Evolutionary conservation across 768 basidiomycete genomes (phyloP).

Genomic region (Tubosaeta sp.): DNA sequence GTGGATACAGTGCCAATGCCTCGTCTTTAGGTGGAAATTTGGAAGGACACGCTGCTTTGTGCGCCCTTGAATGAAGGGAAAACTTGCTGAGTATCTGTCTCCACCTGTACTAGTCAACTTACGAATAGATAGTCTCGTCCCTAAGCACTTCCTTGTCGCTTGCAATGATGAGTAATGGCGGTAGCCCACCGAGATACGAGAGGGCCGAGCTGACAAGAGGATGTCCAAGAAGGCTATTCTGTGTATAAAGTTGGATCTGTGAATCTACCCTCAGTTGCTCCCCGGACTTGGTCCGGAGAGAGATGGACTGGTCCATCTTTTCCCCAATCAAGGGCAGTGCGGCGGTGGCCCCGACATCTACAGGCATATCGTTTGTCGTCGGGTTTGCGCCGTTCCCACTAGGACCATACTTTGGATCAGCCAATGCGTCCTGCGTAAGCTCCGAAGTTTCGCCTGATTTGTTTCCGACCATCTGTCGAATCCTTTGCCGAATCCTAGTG

Average conservation of each 20-base stretch:
- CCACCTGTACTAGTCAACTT: conserved; percentile 23
- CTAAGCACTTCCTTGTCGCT: conserved; percentile 89
- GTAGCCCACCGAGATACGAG: conserved; percentile 85
- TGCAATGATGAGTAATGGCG: conserved; percentile 79
- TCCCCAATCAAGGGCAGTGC: conserved; percentile 38
- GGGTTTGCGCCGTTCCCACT: conserved; percentile 5
- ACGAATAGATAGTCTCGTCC: conserved; percentile 90
- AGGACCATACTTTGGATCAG: conserved; percentile 7
- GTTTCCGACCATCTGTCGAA: conserved; percentile 50
- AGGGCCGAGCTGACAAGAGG: conserved; percentile 81
- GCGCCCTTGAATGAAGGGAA: conserved; percentile 50
- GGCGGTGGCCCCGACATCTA: conserved; percentile 48
- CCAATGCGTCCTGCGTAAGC: conserved; percentile 4
- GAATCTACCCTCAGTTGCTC: conserved; percentile 51
- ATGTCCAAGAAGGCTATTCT: conserved; percentile 71
- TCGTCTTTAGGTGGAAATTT: conserved; percentile 50
- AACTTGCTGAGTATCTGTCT: not conserved
- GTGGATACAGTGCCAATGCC: conserved; percentile 50
- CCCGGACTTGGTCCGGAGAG: conserved; percentile 43
- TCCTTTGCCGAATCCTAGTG: conserved; percentile 52
- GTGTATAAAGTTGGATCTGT: conserved; percentile 85
- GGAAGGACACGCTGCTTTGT: conserved; percentile 85
- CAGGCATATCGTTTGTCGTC: conserved; percentile 30
- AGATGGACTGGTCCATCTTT: conserved; percentile 41
- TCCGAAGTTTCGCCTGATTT: conserved; percentile 1